Percentiles rank a stretch among this genome's conserved stretches.
These are phyloP conservation scores for Pythium coloratum DNA, from an alignment of 352 stramenopile genomes.

Conservation along the genomic window DNA sequence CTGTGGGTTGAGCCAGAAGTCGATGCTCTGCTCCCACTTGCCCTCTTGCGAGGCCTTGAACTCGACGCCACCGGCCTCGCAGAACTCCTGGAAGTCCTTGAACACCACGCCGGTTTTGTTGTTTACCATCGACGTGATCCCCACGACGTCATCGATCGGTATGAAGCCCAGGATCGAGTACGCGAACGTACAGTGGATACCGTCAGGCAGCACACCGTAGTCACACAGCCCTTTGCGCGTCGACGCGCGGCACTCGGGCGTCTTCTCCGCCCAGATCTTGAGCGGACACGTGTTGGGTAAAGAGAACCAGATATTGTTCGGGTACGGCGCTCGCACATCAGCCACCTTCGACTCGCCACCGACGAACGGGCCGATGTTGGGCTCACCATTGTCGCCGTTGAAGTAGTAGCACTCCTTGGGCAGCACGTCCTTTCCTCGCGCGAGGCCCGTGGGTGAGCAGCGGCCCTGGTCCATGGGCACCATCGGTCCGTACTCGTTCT, in stretches of 20 bases:
- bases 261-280: constrained; percentile 40
- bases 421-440: constrained; percentile 33
- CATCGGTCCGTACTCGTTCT: constrained; percentile 66
- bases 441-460: constrained; percentile 44
- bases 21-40: constrained; percentile 18
- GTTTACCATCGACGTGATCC: constrained; percentile 36
- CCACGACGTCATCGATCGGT: constrained; percentile 38
- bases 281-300: constrained; percentile 74
- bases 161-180: constrained; percentile 38
- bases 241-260: constrained; percentile 18
- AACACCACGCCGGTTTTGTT: constrained; percentile 20
- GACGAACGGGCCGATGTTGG: constrained; percentile 69
- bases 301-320: constrained; percentile 77
- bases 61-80: constrained; percentile 28
- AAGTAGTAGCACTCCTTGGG: constrained; percentile 66
- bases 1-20: constrained; percentile 36
- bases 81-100: constrained; percentile 33
- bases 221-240: constrained; percentile 29
- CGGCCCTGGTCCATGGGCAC: constrained; percentile 65
- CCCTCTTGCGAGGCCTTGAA: constrained; percentile 26
- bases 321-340: constrained; percentile 62
- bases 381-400: constrained; percentile 62
- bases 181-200: constrained; percentile 36
- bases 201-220: constrained; percentile 28
- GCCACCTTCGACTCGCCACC: constrained; percentile 47